Evolutionary conservation across 2,329 filamentous ascomycete genomes (phyloP).

Genomic region (Fusarium transvaalense): DNA sequence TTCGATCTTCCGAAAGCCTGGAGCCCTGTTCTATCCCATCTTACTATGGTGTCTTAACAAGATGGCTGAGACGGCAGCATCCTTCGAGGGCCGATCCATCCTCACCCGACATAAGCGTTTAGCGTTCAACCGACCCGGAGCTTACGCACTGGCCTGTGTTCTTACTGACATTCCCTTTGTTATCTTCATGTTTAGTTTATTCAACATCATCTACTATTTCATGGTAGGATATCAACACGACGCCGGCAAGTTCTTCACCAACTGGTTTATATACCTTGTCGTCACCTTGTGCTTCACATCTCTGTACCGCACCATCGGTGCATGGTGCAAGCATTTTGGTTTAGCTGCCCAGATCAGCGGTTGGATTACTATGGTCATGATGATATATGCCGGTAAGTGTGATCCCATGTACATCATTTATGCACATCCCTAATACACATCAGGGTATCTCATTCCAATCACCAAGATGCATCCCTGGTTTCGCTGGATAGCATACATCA

Average conservation of each 20-base stretch:
- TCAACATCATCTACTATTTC: constrained; percentile 66
- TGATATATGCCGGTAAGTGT: constrained; percentile 58
- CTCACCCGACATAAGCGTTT: constrained; percentile 52
- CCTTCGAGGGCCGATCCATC: constrained; percentile 46
- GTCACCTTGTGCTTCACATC: constrained; percentile 51
- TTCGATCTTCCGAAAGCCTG: constrained; percentile 7
- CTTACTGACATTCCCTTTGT: constrained; percentile 34
- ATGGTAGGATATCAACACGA: constrained; percentile 73
- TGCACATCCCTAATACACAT: constrained; percentile 43
- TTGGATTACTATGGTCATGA: constrained; percentile 70
- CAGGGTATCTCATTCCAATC: constrained; percentile 60
- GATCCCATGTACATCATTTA: constrained; percentile 47
- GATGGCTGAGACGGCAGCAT: constrained; percentile 34
- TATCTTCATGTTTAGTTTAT: constrained; percentile 52
- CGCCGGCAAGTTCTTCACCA: constrained; percentile 61
- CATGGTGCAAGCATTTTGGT: constrained; percentile 1
- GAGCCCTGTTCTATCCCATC: constrained; percentile 30
- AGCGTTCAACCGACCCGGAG: constrained; percentile 49
- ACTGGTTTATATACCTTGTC: constrained; percentile 58
- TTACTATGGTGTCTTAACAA: constrained; percentile 32
- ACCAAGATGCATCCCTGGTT: constrained; percentile 62
- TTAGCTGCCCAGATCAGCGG: background rate
- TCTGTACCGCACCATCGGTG: background rate
- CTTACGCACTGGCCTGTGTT: constrained; percentile 36
- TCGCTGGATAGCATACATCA: constrained; percentile 74